Percentiles rank a stretch among this genome's conserved stretches.
phyloP scores from a whole-genome alignment of 768 basidiomycete genomes.

The Lentinula raphanica region DNA sequence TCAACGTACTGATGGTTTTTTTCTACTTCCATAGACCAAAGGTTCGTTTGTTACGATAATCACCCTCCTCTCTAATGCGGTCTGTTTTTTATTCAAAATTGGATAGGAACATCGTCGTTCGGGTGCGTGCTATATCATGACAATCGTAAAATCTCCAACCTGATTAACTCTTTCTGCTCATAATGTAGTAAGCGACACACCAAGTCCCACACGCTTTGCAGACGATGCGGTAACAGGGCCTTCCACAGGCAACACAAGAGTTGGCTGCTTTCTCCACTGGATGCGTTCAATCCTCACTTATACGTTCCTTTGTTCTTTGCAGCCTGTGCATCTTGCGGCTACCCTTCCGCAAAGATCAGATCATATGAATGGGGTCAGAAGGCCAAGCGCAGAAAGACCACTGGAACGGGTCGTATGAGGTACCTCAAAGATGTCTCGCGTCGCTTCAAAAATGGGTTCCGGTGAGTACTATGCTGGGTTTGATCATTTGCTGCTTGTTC shows the following conservation, averaged over 20 bases:
- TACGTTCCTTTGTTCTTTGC: constrained; percentile 6
- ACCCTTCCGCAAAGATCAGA: constrained; percentile 91
- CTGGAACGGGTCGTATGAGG: constrained; percentile 93
- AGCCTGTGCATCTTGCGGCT: constrained; percentile 96
- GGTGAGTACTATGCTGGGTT: constrained; percentile 37
- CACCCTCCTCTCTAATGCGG: neutral
- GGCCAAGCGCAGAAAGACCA: constrained; percentile 99
- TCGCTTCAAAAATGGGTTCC: constrained; percentile 98
- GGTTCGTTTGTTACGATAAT: constrained; percentile 44
- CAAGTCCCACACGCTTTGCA: constrained; percentile 95
- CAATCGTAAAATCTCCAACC: neutral
- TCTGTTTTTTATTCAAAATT: neutral
- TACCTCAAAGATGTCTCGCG: constrained; percentile 90
- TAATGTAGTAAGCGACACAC: constrained; percentile 86
- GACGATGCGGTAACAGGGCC: constrained; percentile 90
- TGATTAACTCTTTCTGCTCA: constrained; percentile 4
- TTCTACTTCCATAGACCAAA: constrained; percentile 61
- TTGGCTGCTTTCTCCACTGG: constrained; percentile 29
- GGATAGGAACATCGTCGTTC: constrained; percentile 90
- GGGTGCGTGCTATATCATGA: constrained; percentile 53
- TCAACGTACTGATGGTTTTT: constrained; percentile 1
- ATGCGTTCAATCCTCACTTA: neutral
- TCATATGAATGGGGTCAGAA: constrained; percentile 98
- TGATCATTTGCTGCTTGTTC: neutral
- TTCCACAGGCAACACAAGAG: constrained; percentile 99